phyloP scores from a whole-genome alignment of 176 grass and related monocot species.

The Eragrostis curvula region DNA sequence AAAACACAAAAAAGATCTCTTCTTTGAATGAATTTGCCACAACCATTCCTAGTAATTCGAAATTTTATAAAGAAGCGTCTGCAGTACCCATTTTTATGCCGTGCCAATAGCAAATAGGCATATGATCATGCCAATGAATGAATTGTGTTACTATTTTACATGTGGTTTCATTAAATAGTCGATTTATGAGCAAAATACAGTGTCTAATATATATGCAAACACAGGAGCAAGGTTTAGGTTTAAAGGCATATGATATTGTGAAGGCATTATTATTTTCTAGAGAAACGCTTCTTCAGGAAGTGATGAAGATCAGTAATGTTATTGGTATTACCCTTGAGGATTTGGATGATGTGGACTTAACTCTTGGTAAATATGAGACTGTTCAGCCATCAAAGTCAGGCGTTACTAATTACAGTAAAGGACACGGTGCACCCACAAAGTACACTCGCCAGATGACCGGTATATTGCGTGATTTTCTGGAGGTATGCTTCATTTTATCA shows the following conservation, averaged over 20 bases:
- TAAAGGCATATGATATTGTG: slow-evolving; percentile 65
- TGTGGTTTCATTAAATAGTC: neutral
- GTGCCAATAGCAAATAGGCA: neutral
- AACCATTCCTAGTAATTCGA: neutral
- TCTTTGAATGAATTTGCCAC: slow-evolving; percentile 1
- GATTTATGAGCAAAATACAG: slow-evolving; percentile 18
- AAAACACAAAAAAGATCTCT: neutral
- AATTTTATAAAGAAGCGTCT: slow-evolving; percentile 4
- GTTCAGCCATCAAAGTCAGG: slow-evolving; percentile 55
- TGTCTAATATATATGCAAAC: slow-evolving; percentile 42
- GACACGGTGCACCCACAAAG: slow-evolving; percentile 42
- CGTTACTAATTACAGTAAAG: slow-evolving; percentile 44
- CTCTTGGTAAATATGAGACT: slow-evolving; percentile 76
- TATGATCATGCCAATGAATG: neutral
- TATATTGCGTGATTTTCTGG: slow-evolving; percentile 75
- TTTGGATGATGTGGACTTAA: slow-evolving; percentile 57
- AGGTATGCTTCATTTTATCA: slow-evolving; percentile 52
- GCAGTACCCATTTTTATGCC: neutral
- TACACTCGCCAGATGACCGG: slow-evolving; percentile 55
- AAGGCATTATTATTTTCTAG: slow-evolving; percentile 74
- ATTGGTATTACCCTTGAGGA: slow-evolving; percentile 66
- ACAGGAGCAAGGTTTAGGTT: slow-evolving; percentile 52
- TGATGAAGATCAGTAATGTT: slow-evolving; percentile 71
- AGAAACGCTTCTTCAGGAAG: slow-evolving; percentile 72
- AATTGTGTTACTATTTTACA: neutral